Conservation (phyloP, 148 eudicot genomes). For the Amaranthus hypochondriacus region DNA sequence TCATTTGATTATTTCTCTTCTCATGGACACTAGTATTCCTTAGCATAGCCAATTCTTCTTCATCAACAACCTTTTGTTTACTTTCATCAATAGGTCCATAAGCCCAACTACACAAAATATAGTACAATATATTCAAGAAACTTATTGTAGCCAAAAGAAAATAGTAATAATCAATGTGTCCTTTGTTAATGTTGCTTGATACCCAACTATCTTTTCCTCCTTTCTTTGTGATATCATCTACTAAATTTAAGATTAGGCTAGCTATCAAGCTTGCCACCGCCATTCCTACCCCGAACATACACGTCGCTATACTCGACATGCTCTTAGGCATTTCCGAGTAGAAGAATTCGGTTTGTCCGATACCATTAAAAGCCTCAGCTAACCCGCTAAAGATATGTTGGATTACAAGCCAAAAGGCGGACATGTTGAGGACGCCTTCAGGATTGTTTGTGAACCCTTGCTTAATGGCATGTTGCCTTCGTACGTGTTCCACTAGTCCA, state of each 20-base stretch:
- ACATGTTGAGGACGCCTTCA: conserved; percentile 14
- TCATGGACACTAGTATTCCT: too few relatives aligned
- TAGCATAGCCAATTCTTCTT: not conserved
- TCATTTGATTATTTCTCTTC: too few relatives aligned
- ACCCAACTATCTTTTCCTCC: conserved; percentile 20
- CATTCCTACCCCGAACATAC: conserved; percentile 11
- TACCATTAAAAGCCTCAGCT: conserved; percentile 11
- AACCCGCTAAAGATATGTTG: conserved; percentile 13
- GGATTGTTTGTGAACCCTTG: conserved; percentile 7
- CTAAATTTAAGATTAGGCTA: conserved; percentile 3
- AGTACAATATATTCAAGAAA: conserved; percentile 12
- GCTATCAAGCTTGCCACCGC: conserved; percentile 12
- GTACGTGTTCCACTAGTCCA: conserved; percentile 18
- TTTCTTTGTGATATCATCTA: conserved; percentile 4
- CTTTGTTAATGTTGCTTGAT: conserved; percentile 13
- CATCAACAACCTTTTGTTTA: too few relatives aligned
- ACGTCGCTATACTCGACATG: conserved; percentile 20
- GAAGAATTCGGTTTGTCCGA: conserved; percentile 19
- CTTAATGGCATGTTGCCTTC: conserved; percentile 15
- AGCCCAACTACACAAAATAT: conserved; percentile 8
- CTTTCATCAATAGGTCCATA: conserved; percentile 8
- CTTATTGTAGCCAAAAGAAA: conserved; percentile 11
- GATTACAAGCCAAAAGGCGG: conserved; percentile 13
- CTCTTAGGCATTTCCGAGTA: conserved; percentile 19
- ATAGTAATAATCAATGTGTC: conserved; percentile 24